A percentile compares a stretch with the other conserved stretches of the same genome.
Evolutionary conservation across 805 yeast species (phyloP).

Genomic region (Zygoascus flipseniorum): DNA sequence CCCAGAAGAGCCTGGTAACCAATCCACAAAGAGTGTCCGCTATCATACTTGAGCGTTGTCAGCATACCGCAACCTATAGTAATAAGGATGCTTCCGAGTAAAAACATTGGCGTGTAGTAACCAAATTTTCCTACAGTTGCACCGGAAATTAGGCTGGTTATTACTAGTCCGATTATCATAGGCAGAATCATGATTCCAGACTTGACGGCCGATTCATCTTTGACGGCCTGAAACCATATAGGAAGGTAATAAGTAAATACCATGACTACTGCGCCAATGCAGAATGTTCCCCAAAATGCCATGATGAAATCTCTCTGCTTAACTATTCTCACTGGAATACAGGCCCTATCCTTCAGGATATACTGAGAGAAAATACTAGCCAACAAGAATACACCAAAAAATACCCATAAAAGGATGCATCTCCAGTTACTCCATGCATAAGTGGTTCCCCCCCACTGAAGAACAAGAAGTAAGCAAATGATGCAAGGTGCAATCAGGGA

Average conservation of each 20-base stretch:
- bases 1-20: conserved; percentile 42
- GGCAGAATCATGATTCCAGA: conserved; percentile 38
- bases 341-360: neutral
- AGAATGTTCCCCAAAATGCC: conserved; percentile 39
- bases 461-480: neutral
- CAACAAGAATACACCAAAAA: neutral
- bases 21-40: conserved; percentile 30
- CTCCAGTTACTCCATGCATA: neutral
- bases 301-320: neutral
- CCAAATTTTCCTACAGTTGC: neutral
- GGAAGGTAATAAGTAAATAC: conserved; percentile 39
- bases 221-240: conserved; percentile 39
- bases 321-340: neutral
- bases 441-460: neutral
- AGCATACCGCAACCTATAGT: conserved; percentile 41
- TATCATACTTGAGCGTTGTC: conserved; percentile 31
- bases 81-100: neutral
- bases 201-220: conserved; percentile 31
- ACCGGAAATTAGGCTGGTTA: neutral
- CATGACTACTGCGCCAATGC: conserved; percentile 31
- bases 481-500: conserved; percentile 15
- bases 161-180: conserved; percentile 18
- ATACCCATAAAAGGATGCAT: neutral
- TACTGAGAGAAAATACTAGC: neutral
- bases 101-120: neutral